Evolutionary conservation across 352 stramenopile genomes (phyloP), one percentile per base, ranked within the genome.

Genomic region (Phytophthora quininea): DNA sequence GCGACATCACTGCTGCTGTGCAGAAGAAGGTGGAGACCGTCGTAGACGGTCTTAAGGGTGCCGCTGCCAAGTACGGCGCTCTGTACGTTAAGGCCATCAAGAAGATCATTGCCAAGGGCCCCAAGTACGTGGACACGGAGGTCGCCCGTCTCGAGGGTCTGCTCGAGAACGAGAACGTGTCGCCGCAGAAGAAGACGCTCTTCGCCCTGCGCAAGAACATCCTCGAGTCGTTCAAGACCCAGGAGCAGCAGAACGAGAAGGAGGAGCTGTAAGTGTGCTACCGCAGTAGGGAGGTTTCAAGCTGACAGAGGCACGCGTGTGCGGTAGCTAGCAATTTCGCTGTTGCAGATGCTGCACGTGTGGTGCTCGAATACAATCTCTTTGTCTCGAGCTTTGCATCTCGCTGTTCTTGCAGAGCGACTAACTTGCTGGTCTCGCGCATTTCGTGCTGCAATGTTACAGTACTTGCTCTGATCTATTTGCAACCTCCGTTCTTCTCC

Each of bases 181-280:
- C 80, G 30, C 69, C 90, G 5, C 70, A 91, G 61, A 97, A 97
- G 74, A 97, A 96, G 76, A 96, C 86, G 71, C 81, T 96, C 47
- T 97, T 98, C 54, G 78, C 83, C 46, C 67, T 97, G 29, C 88
- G 90, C 73, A 93, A 93, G 76, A 98, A 98, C 80, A 97, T 97
- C 63, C 81, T 97, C 38, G 72, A 90, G 60, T 79, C 86, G 64
- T 88, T 89, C 62, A 68, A 82, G 67, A 65, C 62, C 40, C 64
- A 85, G 19, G 19, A 24, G 57, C 71, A 75, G 66, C 64, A 67
- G 59, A 80, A 77, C 67, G 64, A 78, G 66, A 75, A 84, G 43
- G 74, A 60, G 49, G 71, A 79, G 58, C 54, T 79, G 54, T 79
- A 73, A 77, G 61, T n/a, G 3, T 29, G 31, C 64, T 29, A 43